Base-by-base conservation (phyloP, 2,329 filamentous ascomycete genomes). In the Pestalotiopsis sp. region DNA sequence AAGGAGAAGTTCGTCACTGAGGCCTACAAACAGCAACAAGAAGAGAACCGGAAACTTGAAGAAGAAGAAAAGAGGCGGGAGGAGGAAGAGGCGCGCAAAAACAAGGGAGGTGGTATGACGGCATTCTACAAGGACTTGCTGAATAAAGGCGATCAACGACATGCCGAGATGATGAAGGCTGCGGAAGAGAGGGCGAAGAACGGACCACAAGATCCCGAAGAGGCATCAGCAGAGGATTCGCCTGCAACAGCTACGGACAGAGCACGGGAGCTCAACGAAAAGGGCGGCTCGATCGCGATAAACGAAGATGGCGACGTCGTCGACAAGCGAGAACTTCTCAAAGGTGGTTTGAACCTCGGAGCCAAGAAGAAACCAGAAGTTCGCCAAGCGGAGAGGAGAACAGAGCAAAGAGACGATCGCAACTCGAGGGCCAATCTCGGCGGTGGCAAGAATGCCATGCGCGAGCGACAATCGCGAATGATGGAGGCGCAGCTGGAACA, bases 1-100 rank as follows among this genome's bases (percentile, higher is more conserved):
- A 96, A 95, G 82, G 93, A 96, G 77, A 93, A 91, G 80, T 96
- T 96, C 73, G 93, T 96, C 41, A 96, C 93, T 0, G 91, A 90
- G 68, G 93, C 93, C 45, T 97, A 96, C 78, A 93, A 92, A 82
- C 86, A 87, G 76, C 93, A 95, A 77, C 92, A 95, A 75, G 92
- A 92, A 77, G 93, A 95, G 79, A 90, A 93, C 72, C 83, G 85
- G 72, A 83, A 85, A 67, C 76, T 93, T 9, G 92, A 95, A 75
- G 91, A 90, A 71, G 92, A 93, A 76, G 93, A 96, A 80, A 87
- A 84, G 76, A 81, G 79, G 69, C 83, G 85, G 68, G 91, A 93
- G 74, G 92, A 91, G 74, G 87, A 85, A 49, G 86, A 92, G 75
- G 85, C 87, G 27, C 86, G 86, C 77, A 90, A 90, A 78, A 91